Evolutionary conservation across 2,329 filamentous ascomycete genomes (phyloP).

Genomic region (Curvularia sp.): DNA sequence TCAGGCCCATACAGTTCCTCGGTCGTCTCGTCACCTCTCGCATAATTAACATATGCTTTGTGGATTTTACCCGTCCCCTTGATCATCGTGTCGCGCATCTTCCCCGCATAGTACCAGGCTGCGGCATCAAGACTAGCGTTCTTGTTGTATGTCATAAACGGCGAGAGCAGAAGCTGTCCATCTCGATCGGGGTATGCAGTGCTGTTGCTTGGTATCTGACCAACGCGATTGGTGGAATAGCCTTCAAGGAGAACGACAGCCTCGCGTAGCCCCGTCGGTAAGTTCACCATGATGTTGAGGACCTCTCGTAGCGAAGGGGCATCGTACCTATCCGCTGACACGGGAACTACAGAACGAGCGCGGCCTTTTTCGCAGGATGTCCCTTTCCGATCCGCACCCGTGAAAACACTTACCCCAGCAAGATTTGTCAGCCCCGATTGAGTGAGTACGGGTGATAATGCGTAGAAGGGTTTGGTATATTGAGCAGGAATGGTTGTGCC

Average conservation of each 20-base stretch:
- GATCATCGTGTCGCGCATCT: conserved; percentile 20
- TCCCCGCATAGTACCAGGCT: conserved; percentile 18
- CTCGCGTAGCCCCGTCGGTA: conserved; percentile 19
- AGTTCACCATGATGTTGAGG: conserved; percentile 21
- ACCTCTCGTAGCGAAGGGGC: conserved; percentile 20
- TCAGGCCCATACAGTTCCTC: conserved; percentile 47
- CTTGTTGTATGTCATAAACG: conserved; percentile 24
- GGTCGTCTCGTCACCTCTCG: conserved; percentile 37
- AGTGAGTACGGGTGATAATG: conserved; percentile 22
- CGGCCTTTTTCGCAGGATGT: conserved; percentile 27
- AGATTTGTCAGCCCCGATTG: conserved; percentile 23
- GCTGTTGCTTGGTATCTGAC: conserved; percentile 20
- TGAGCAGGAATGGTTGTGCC: conserved; percentile 22
- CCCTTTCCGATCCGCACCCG: conserved; percentile 16
- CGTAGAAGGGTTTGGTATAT: conserved; percentile 29
- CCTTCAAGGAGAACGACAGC: conserved; percentile 29
- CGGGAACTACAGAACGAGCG: conserved; percentile 17
- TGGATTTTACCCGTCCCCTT: conserved; percentile 18
- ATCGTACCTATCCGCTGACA: conserved; percentile 20
- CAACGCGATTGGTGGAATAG: conserved; percentile 26
- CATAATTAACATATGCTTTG: conserved; percentile 47
- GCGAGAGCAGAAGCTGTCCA: conserved; percentile 22
- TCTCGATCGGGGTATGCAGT: conserved; percentile 32
- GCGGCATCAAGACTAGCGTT: conserved; percentile 25
- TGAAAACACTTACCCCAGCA: conserved; percentile 22